A percentile compares a stretch with the other conserved stretches of the same genome.
Conservation (phyloP, 192 early-diverging fungal genomes). For the Chytriomyces hyalinus region DNA sequence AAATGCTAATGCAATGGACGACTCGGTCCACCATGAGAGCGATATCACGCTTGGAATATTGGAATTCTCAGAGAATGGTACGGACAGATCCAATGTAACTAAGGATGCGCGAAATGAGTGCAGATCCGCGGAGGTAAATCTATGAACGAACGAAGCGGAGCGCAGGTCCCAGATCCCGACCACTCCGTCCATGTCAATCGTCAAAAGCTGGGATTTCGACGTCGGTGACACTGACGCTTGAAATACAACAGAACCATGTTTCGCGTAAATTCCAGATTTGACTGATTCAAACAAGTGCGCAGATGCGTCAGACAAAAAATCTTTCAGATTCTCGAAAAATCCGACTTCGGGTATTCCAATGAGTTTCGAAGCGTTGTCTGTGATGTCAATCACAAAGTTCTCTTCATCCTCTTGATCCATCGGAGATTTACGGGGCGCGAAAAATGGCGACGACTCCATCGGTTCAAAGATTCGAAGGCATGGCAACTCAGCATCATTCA, state of each 20-base stretch:
- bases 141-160: neutral
- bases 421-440: neutral
- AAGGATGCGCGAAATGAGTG: neutral
- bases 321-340: neutral
- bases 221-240: neutral
- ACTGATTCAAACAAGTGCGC: slow-evolving; percentile 15
- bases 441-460: neutral
- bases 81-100: neutral
- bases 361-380: neutral
- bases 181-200: neutral
- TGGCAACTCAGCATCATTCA: neutral
- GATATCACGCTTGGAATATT: slow-evolving; percentile 35
- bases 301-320: slow-evolving; percentile 1
- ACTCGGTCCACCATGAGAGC: slow-evolving; percentile 61
- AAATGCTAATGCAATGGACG: slow-evolving; percentile 55
- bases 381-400: neutral
- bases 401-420: neutral
- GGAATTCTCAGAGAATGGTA: neutral
- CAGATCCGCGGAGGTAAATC: neutral
- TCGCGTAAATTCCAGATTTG: neutral
- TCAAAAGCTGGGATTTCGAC: slow-evolving; percentile 1
- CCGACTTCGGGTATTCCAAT: neutral
- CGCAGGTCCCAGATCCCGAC: neutral
- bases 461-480: neutral
- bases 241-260: neutral